These are phyloP conservation scores for Aciculoconidium aculeatum DNA, from an alignment of 805 yeast species.

Conservation along the genomic window DNA sequence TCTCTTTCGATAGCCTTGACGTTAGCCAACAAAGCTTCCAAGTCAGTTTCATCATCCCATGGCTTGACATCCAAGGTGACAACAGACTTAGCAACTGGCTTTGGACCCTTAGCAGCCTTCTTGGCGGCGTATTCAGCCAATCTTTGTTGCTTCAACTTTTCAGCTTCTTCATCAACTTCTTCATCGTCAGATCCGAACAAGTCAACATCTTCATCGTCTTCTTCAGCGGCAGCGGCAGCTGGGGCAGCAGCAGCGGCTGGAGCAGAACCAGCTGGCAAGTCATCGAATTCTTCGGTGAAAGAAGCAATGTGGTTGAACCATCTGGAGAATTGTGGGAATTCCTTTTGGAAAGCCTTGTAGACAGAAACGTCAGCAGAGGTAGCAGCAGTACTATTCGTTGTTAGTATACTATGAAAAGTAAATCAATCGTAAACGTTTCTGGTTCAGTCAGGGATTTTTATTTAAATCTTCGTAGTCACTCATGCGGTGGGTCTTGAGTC, in stretches of 20 bases:
- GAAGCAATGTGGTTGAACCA: conserved; percentile 99
- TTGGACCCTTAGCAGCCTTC: conserved; percentile 96
- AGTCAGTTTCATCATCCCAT: conserved; percentile 99
- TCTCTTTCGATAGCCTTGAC: conserved; percentile 83
- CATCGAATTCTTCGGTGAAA: conserved; percentile 75
- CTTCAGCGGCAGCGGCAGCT: conserved; percentile 50
- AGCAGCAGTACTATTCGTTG: conserved; percentile 68
- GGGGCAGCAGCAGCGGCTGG: conserved; percentile 41
- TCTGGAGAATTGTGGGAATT: conserved; percentile 93
- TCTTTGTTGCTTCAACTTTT: conserved; percentile 95
- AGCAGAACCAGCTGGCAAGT: conserved; percentile 74
- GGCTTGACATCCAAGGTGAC: conserved; percentile 98
- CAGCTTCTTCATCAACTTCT: conserved; percentile 95
- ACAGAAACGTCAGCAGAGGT: conserved; percentile 93
- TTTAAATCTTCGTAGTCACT: conserved; percentile 55
- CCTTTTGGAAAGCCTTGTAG: conserved; percentile 88
- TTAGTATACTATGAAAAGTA: conserved; percentile 17
- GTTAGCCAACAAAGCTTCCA: conserved; percentile 79
- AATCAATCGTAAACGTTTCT: conserved; percentile 3
- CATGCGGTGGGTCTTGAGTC: conserved; percentile 87
- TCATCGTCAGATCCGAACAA: conserved; percentile 93
- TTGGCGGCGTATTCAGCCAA: conserved; percentile 95
- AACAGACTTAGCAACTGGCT: conserved; percentile 97
- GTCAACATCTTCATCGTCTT: conserved; percentile 84
- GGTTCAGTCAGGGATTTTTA: conserved; percentile 14